Base-by-base conservation (phyloP, 2,329 filamentous ascomycete genomes). In the Chaetomiaceae sp. region DNA sequence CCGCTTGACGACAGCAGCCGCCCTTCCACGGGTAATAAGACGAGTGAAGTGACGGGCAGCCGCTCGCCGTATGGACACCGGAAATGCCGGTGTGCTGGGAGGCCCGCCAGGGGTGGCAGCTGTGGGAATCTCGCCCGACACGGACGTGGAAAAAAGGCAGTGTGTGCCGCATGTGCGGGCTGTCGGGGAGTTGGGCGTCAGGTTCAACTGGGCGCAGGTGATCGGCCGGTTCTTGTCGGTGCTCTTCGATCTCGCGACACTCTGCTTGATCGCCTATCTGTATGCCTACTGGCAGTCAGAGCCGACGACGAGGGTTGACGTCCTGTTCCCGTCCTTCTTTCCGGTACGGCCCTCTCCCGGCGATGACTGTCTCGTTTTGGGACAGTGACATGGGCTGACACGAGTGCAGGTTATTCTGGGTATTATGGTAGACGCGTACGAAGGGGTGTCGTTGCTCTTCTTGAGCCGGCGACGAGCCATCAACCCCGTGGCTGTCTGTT, bases 251-350 rank as follows among this genome's bases (percentile, higher is more conserved):
- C 40, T 51, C 3, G 54, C 49, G 14, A 36, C 50, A 10, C 17
- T 57, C 2, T 24, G 43, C 1, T 48, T 57, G 33, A 20, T 57
- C 17, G 47, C 51, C 2, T 57, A 42, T 42, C 12, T 52, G 24
- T 56, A 54, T 36, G 19, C 24, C 22, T 24, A 37, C 8, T 58
- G 54, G 56, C 35, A 35, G 35, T 5, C 18, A 5, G 47, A 57
- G 33, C 36, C 43, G 14, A 45, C 26, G 2, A 50, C 48, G 6
- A 45, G 53, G 33, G 54, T 57, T 2, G 56, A 58, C 38, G 20
- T 57, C 2, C 18, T 57, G 3, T 42, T 53, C 14, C 56, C 56
- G 3, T 58, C 49, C 5, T 58, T 58, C 29, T 55, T 55, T 19
- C 52, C 54, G 18, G 52, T 56, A 37, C 3, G 52, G 4, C 7